Conservation (phyloP, 2,329 filamentous ascomycete genomes). For the Dryadomyces sulphureus region DNA sequence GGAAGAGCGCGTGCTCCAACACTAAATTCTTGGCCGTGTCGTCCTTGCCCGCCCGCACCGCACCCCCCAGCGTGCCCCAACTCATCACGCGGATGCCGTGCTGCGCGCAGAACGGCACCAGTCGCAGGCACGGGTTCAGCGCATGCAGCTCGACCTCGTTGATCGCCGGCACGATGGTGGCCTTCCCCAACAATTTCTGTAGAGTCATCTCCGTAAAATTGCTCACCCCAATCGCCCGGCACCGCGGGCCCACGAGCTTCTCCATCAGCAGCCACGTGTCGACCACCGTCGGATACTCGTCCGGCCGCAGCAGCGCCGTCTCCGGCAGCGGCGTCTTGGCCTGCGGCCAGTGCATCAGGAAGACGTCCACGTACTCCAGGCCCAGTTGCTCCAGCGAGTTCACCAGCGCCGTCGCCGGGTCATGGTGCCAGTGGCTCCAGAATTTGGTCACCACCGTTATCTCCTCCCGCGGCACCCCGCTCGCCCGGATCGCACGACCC, state of each 20-base stretch:
- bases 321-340: background rate
- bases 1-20: conserved; percentile 20
- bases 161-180: conserved; percentile 29
- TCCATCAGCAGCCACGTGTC: conserved; percentile 41
- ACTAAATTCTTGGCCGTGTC: conserved; percentile 53
- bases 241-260: conserved; percentile 32
- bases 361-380: conserved; percentile 54
- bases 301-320: conserved; percentile 17
- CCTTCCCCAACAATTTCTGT: conserved; percentile 34
- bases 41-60: background rate
- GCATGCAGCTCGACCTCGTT: conserved; percentile 40
- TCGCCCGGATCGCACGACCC: conserved; percentile 42
- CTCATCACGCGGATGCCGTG: conserved; percentile 19
- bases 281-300: conserved; percentile 17
- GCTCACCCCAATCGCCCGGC: conserved; percentile 42
- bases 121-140: background rate
- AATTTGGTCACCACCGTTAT: conserved; percentile 47
- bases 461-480: conserved; percentile 44
- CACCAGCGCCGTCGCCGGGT: conserved; percentile 43
- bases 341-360: conserved; percentile 41
- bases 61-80: conserved; percentile 36
- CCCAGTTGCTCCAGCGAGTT: conserved; percentile 38
- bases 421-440: conserved; percentile 46
- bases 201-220: conserved; percentile 45
- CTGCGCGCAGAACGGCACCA: background rate